Base-by-base conservation (phyloP, 179 eudicot species). In the Dionaea muscipula region DNA sequence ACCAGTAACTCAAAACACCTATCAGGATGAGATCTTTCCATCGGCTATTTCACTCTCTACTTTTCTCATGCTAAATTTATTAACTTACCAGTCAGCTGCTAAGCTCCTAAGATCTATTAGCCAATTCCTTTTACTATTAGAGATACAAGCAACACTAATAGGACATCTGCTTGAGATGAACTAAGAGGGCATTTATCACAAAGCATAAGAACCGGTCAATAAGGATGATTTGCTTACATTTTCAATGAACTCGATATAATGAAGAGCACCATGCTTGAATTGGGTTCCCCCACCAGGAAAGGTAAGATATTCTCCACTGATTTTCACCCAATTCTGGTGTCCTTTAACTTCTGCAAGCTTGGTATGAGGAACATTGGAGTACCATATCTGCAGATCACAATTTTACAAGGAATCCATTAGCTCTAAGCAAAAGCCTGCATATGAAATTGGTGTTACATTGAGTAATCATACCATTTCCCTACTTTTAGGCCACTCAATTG, bases 401-500 rank as follows among this genome's bases (percentile, higher is more conserved):
- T 17, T 43, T n/a, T 43, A 18, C 10, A 0, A 43, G 5, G 47
- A 18, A 2, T 9, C n/a, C n/a, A 14, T 43, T 4, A n/a, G n/a
- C 2, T 6, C 16, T 14, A 20, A 43, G 8, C 47, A 17, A n/a
- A 43, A n/a, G 18, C n/a, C 3, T 39, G 16, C 9, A 43, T 43
- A 43, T 43, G 7, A 49, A 49, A 16, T 13, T 12, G 23, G 0
- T 27, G 14, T 8, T 18, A 14, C 5, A 28, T 53, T 33, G 5
- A 47, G 38, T 33, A 19, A 23, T 10, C 44, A 33, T 68, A 88
- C 93, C 95, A 83, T 82, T 53, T 85, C 95, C 63, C 96, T 80
- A 78, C 96, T 86, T 46, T 71, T 81, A 36, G 96, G 96, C 96
- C 96, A 89, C 72, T 64, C 82, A 28, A 89, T 71, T 11, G 95